These are phyloP conservation scores for Ceratocystis albifundus DNA, from an alignment of 2,329 filamentous ascomycete species.

Conservation along the genomic window DNA sequence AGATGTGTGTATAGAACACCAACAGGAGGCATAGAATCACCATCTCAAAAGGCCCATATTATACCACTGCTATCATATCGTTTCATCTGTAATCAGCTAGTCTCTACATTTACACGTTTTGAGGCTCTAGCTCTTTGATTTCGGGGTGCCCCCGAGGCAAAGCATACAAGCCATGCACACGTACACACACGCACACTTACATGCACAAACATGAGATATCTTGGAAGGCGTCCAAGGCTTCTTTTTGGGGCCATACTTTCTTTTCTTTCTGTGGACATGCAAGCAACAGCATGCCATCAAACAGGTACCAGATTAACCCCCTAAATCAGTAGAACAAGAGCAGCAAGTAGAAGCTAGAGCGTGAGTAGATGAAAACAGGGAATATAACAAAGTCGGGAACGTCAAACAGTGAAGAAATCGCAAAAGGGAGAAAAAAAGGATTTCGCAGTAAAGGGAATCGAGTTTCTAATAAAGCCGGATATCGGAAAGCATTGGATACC, in stretches of 20 bases:
- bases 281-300: not conserved
- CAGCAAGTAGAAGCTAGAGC: not conserved
- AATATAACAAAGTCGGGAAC: slow-evolving; percentile 1
- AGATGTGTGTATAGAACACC: not conserved
- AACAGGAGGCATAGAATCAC: not conserved
- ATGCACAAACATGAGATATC: no score
- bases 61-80: not conserved
- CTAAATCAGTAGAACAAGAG: not conserved
- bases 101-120: no score
- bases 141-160: not conserved
- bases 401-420: not conserved
- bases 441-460: not conserved
- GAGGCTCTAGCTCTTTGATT: not conserved
- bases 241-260: not conserved
- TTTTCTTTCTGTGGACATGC: not conserved
- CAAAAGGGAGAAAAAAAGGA: not conserved
- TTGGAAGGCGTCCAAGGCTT: not conserved
- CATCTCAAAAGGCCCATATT: not conserved
- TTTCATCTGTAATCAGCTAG: not conserved
- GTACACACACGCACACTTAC: no score
- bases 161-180: not conserved
- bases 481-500: not conserved
- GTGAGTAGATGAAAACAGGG: not conserved
- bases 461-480: slow-evolving; percentile 5
- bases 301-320: slow-evolving; percentile 4